A percentile compares a stretch with the other conserved stretches of the same genome.
phyloP scores from a whole-genome alignment of 1,139 yeast genomes.

The Kurtzmaniella quercitrusa region DNA sequence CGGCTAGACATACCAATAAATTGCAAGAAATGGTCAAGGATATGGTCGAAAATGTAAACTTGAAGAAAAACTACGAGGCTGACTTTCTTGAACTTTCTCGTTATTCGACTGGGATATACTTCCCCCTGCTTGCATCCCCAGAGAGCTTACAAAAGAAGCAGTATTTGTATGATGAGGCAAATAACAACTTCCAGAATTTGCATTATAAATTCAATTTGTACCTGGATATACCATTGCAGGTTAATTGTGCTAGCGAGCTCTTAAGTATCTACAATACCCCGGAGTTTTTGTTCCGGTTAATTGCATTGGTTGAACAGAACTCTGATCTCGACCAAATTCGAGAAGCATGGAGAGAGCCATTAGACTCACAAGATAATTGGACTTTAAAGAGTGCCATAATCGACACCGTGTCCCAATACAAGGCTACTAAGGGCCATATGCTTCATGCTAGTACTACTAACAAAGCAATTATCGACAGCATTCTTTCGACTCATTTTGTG shows the following conservation, averaged over 20 bases:
- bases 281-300: constrained; percentile 22
- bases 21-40: constrained; percentile 24
- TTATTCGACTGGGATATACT: constrained; percentile 39
- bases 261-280: constrained; percentile 34
- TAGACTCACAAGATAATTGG: constrained; percentile 35
- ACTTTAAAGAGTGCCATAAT: constrained; percentile 28
- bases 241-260: constrained; percentile 12
- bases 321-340: constrained; percentile 5
- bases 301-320: constrained; percentile 19
- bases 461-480: constrained; percentile 7
- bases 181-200: constrained; percentile 36
- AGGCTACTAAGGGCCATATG: constrained; percentile 10
- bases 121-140: constrained; percentile 32
- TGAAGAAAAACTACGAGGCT: constrained; percentile 21
- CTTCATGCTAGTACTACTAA: constrained; percentile 20
- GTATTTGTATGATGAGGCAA: constrained; percentile 24
- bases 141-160: constrained; percentile 19
- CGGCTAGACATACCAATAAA: constrained; percentile 24
- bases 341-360: constrained; percentile 27
- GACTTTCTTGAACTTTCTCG: constrained; percentile 25
- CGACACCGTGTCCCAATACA: constrained; percentile 12
- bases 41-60: constrained; percentile 22
- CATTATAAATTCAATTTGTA: constrained; percentile 36
- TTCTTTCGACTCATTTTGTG: constrained; percentile 19
- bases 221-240: constrained; percentile 40